Evolutionary conservation across 2,329 filamentous ascomycete species (phyloP), one percentile per base, ranked within the genome.

Genomic region (Epichloe uncinata): DNA sequence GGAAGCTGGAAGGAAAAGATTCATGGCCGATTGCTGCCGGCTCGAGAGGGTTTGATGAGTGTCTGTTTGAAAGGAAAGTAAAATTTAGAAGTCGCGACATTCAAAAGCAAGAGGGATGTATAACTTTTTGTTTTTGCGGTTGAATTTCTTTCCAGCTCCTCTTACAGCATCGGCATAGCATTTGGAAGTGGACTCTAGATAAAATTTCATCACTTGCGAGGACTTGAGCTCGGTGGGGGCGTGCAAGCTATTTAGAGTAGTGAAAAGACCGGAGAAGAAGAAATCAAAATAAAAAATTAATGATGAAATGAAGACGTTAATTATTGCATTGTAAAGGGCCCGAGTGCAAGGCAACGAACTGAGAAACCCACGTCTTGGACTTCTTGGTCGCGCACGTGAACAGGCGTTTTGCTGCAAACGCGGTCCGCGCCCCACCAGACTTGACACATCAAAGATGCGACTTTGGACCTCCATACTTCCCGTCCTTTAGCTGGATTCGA

Each of bases 1-100:
- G 45, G 57, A 58, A 49, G 58, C 50, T 36, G 64, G 62, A 2
- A 55, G 64, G 22, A 58, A 61, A 55, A 58, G 58, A 45, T 66
- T 67, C 62, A 11, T 65, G 13, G 51, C 55, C 6, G 60, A 66
- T 33, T 64, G 63, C 48, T 63, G 60, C 30, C 63, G 60, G 49
- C 50, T 50, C 15, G 54, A 53, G 9, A 57, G 57, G 37, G 61
- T 66, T 13, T 67, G 48, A 57, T 16, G 12, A n/a, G 40, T 42
- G 12, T 5, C 18, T 42, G 37, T 40, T 40, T 1, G n/a, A 7
- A 40, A 11, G 37, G 16, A 6, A 18, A 18, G 9, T 16, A 11
- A 40, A 11, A 30, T 9, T 9, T 30, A 11, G 30, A 11, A 30
- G 9, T 11, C 9, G 9, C 9, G 9, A 11, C 8, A 30, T 30